Percentiles rank a stretch among this genome's conserved stretches.
phyloP scores from a whole-genome alignment of 1,139 yeast genomes.

The Saccharomycopsis hybrid region DNA sequence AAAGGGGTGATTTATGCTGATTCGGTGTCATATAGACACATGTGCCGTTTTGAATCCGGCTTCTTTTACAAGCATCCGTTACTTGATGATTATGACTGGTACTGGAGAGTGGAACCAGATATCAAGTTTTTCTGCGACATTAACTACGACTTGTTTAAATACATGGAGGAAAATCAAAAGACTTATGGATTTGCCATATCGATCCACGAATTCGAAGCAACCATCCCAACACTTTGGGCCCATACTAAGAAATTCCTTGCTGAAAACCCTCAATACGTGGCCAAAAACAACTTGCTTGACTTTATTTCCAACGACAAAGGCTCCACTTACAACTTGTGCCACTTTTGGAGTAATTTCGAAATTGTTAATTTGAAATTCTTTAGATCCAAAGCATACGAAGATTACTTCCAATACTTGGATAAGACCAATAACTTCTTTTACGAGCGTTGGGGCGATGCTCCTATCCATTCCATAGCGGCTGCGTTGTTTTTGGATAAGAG shows the following conservation, averaged over 20 bases:
- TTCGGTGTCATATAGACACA: conserved; percentile 57
- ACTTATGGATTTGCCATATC: conserved; percentile 61
- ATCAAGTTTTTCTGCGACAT: conserved; percentile 58
- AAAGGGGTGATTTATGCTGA: conserved; percentile 53
- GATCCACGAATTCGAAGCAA: conserved; percentile 49
- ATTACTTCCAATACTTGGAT: conserved; percentile 69
- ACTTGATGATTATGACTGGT: conserved; percentile 55
- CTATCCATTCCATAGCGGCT: conserved; percentile 82
- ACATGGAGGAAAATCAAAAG: conserved; percentile 56
- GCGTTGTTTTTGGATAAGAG: conserved; percentile 58
- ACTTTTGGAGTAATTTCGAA: conserved; percentile 93
- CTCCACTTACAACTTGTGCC: conserved; percentile 68
- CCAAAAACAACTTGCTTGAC: conserved; percentile 50
- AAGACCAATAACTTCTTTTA: conserved; percentile 81
- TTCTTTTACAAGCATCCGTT: conserved; percentile 60
- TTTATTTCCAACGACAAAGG: conserved; percentile 68
- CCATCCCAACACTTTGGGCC: conserved; percentile 60
- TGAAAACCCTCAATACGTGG: conserved; percentile 38
- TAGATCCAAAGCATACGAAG: conserved; percentile 58
- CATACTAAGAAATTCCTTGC: conserved; percentile 47
- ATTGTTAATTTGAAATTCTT: conserved; percentile 73
- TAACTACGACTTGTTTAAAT: conserved; percentile 57
- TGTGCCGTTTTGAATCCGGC: conserved; percentile 73
- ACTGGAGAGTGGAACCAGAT: conserved; percentile 76
- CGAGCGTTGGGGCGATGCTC: conserved; percentile 97